Base-by-base conservation (phyloP, 164 flowering plant genomes). In the Vitis rupestris region DNA sequence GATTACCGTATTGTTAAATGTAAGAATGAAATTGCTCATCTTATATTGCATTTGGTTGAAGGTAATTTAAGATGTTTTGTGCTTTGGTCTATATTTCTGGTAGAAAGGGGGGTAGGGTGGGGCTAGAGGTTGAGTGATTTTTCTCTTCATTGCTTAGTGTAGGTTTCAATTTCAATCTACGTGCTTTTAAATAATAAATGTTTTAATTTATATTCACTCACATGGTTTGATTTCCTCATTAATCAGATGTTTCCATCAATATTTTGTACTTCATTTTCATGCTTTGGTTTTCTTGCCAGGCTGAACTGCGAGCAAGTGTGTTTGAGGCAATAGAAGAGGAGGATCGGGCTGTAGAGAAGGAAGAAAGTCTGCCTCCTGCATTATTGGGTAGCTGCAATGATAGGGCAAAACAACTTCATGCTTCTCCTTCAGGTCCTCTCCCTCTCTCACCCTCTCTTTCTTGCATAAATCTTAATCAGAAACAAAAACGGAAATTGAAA, bases 301-400 rank as follows among this genome's bases (percentile, higher is more conserved):
- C 97, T 70, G 99, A 96, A 79, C 91, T 96, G 16, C 82, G 99
- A 78, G 98, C 98, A 23, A 96, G 97, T 80, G 99, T 96, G 1
- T 96, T 93, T 74, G 99, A 96, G 82, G 98, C 98, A 47, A 96
- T 93, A 69, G 99, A 96, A 77, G 98, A 96, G 70, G 99, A 96
- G 80, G 99, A 96, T 73, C 82, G 77, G 56, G 92, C 78, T 17
- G 51, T 89, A 67, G 97, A 89, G 69, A 90, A 86, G 66, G 97
- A 90, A 44, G 97, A 92, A 70, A 87, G 89, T 54, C 75, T 85
- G 66, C 94, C 97, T 67, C 94, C 97, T 59, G 99, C 98, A 48
- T 78, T 96, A 68, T 82, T 96, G 73, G 99, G 99, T 61, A 92
- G 98, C 82, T 96, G 99, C 80, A 96, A 92, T 79, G 97, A 96